phyloP scores from a whole-genome alignment of 768 basidiomycete species.

The Mycena galericulata region DNA sequence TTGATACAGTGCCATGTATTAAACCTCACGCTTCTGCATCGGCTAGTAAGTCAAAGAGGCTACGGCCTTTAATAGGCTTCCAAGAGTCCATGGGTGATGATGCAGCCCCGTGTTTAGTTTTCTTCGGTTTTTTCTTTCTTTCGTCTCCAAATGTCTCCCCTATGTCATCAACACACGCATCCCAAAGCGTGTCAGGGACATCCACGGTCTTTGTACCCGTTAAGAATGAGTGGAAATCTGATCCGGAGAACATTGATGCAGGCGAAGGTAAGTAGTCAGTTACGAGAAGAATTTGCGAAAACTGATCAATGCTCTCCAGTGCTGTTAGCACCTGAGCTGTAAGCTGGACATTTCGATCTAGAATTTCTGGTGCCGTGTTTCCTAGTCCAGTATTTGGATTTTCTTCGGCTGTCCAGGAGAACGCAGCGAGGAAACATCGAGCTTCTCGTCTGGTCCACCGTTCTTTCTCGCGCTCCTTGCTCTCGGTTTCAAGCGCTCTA shows the following conservation, averaged over 20 bases:
- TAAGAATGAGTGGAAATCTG: slow-evolving; percentile 66
- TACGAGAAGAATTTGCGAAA: slow-evolving; percentile 74
- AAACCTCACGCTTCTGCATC: slow-evolving; percentile 30
- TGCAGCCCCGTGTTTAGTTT: slow-evolving; percentile 38
- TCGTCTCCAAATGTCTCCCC: slow-evolving; percentile 63
- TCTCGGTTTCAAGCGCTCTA: slow-evolving; percentile 63
- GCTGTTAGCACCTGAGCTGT: slow-evolving; percentile 72
- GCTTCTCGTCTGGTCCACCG: slow-evolving; percentile 78
- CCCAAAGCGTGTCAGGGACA: slow-evolving; percentile 56
- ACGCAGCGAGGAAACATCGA: slow-evolving; percentile 66
- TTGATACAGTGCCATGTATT: slow-evolving; percentile 2
- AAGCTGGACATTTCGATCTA: slow-evolving; percentile 75
- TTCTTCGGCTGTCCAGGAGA: slow-evolving; percentile 44
- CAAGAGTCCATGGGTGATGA: slow-evolving; percentile 34
- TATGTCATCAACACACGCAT: slow-evolving; percentile 60
- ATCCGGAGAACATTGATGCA: slow-evolving; percentile 68
- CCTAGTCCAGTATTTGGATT: slow-evolving; percentile 22
- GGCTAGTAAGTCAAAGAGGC: slow-evolving; percentile 34
- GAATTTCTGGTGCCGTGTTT: slow-evolving; percentile 50
- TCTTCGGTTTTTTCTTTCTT: slow-evolving; percentile 57
- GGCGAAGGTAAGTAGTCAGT: slow-evolving; percentile 58
- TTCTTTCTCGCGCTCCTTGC: slow-evolving; percentile 72
- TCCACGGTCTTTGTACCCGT: slow-evolving; percentile 43
- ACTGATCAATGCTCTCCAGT: slow-evolving; percentile 67
- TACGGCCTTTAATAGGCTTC: slow-evolving; percentile 20